Percentiles rank a stretch among this genome's conserved stretches.
Evolutionary conservation across 2,329 filamentous ascomycete species (phyloP).

Genomic region (Xylaria sp.): DNA sequence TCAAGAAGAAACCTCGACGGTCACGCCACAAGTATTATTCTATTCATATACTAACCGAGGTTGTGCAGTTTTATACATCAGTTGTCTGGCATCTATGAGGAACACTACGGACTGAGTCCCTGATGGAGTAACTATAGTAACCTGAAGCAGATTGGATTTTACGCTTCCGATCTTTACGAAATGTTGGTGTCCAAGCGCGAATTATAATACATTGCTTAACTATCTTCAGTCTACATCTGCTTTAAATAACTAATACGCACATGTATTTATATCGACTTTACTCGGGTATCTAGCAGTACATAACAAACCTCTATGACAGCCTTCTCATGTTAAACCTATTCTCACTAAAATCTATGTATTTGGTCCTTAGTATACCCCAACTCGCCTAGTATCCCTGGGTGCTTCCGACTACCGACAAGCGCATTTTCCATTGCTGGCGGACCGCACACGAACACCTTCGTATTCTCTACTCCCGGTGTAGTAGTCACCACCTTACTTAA

Average conservation of each 20-base stretch:
- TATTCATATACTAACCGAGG: background rate
- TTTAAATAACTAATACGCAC: background rate
- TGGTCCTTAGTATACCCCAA: conserved; percentile 68
- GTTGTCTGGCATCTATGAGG: background rate
- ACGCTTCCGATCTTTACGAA: background rate
- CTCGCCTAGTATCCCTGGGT: conserved; percentile 63
- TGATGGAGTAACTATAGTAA: background rate
- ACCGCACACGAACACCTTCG: conserved; percentile 75
- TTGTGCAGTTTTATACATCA: background rate
- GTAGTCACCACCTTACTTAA: conserved; percentile 59
- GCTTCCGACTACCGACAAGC: conserved; percentile 58
- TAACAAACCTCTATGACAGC: background rate
- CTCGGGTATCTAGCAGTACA: conserved; percentile 24
- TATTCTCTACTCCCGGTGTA: conserved; percentile 48
- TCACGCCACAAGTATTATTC: background rate
- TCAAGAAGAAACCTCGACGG: background rate
- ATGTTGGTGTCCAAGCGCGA: background rate
- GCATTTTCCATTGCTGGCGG: conserved; percentile 73
- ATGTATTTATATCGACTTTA: background rate
- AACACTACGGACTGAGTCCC: background rate
- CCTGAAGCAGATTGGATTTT: background rate
- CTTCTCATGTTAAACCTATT: background rate
- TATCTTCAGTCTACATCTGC: background rate
- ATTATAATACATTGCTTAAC: background rate
- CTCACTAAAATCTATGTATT: conserved; percentile 65